Evolutionary conservation across 2,329 filamentous ascomycete genomes (phyloP).

Genomic region (Paracorniculantispora psalliotae): DNA sequence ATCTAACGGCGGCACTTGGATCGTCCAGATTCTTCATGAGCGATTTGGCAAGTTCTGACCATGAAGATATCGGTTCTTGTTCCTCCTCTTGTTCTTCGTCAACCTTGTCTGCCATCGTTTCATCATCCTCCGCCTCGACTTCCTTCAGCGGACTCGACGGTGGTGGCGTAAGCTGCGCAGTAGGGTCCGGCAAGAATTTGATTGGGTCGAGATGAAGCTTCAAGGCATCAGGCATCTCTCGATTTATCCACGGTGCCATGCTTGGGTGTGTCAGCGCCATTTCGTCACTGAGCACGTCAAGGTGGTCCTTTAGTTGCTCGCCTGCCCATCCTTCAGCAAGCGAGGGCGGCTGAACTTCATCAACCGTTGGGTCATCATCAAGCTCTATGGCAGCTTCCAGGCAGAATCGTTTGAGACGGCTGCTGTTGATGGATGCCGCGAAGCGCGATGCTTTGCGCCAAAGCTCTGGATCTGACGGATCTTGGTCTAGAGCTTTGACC

Average conservation of each 20-base stretch:
- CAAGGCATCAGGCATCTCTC: slow-evolving; percentile 45
- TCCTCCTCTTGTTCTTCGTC: background rate
- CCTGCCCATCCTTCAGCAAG: slow-evolving; percentile 60
- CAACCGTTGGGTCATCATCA: slow-evolving; percentile 60
- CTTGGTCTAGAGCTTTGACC: slow-evolving; percentile 54
- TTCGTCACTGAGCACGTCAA: slow-evolving; percentile 49
- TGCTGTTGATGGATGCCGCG: slow-evolving; percentile 52
- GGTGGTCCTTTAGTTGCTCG: slow-evolving; percentile 53
- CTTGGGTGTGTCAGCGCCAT: slow-evolving; percentile 56
- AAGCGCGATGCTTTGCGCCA: slow-evolving; percentile 58
- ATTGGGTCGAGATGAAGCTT: slow-evolving; percentile 55
- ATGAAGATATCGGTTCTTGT: background rate
- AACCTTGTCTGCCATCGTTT: background rate
- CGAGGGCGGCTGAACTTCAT: slow-evolving; percentile 58
- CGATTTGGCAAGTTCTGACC: slow-evolving; percentile 3
- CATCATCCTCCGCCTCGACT: background rate
- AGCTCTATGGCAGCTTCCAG: slow-evolving; percentile 62
- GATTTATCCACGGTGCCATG: slow-evolving; percentile 52
- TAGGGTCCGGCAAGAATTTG: slow-evolving; percentile 55
- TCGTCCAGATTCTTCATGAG: slow-evolving; percentile 1
- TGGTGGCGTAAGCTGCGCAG: slow-evolving; percentile 32
- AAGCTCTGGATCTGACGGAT: slow-evolving; percentile 62
- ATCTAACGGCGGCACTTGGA: slow-evolving; percentile 17
- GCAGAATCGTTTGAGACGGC: slow-evolving; percentile 55
- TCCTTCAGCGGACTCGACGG: slow-evolving; percentile 16